Evolutionary conservation across 331 rosid genomes (phyloP).

Genomic region (Malus hybrid): DNA sequence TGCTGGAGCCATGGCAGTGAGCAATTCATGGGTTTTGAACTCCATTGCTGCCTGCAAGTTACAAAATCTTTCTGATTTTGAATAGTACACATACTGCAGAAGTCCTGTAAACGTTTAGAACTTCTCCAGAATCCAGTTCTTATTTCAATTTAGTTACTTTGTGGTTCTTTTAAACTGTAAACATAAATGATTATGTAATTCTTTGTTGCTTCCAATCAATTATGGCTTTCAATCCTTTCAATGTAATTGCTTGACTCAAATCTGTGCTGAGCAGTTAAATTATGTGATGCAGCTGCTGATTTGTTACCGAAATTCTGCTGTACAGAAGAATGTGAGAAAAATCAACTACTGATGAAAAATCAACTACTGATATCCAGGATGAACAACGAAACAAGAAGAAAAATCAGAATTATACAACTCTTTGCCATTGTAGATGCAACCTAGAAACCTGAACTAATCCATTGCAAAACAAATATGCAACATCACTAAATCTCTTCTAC

Average conservation of each 20-base stretch:
- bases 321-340: too few species aligned
- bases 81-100: conserved; percentile 12
- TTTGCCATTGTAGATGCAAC: conserved; percentile 11
- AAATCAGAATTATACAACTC: conserved; percentile 23
- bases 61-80: conserved; percentile 26
- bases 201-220: neutral
- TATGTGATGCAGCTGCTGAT: too few species aligned
- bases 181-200: neutral
- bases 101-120: conserved; percentile 10
- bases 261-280: too few species aligned
- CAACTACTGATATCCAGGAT: conserved; percentile 7
- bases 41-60: conserved; percentile 83
- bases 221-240: neutral
- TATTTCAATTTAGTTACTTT: neutral
- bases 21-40: conserved; percentile 75
- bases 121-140: neutral
- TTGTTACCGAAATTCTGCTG: too few species aligned
- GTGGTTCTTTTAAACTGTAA: neutral
- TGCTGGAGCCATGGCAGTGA: conserved; percentile 55
- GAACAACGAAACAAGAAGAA: conserved; percentile 4
- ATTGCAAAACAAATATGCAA: conserved; percentile 13
- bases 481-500: conserved; percentile 13
- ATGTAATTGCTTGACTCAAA: too few species aligned
- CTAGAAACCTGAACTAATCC: conserved; percentile 20
- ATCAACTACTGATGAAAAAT: neutral